phyloP scores from a whole-genome alignment of 805 yeast species.

The Ogataea philodendri region DNA sequence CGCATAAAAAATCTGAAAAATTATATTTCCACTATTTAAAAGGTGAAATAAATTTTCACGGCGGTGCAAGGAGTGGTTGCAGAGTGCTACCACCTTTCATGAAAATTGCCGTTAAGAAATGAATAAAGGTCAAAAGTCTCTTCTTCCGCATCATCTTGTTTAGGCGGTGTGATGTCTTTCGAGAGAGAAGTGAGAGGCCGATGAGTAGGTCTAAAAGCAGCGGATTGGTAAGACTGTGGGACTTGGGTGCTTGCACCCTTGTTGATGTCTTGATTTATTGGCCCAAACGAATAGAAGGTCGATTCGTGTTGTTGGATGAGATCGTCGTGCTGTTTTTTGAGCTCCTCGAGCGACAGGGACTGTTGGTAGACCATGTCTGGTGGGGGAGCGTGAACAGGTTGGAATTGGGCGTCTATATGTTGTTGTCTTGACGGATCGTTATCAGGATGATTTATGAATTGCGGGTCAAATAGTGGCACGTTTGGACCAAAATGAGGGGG shows the following conservation, averaged over 20 bases:
- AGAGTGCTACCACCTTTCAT: slow-evolving; percentile 3
- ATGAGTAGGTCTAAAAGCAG: neutral
- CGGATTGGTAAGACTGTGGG: slow-evolving; percentile 1
- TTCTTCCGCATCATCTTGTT: slow-evolving; percentile 8
- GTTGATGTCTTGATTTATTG: slow-evolving; percentile 3
- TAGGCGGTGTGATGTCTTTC: neutral
- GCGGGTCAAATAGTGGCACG: slow-evolving; percentile 19
- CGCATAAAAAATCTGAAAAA: slow-evolving; percentile 5
- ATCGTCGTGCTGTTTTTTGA: slow-evolving; percentile 24
- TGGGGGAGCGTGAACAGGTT: neutral
- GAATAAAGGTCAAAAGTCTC: slow-evolving; percentile 21
- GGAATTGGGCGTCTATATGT: slow-evolving; percentile 18
- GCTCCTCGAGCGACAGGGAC: slow-evolving; percentile 19
- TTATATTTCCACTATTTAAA: neutral
- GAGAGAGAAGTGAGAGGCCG: slow-evolving; percentile 1
- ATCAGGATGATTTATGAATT: slow-evolving; percentile 9
- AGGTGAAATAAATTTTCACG: slow-evolving; percentile 1
- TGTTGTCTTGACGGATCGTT: slow-evolving; percentile 9
- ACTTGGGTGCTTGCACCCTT: neutral
- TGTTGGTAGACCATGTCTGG: slow-evolving; percentile 1
- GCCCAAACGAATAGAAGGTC: slow-evolving; percentile 17
- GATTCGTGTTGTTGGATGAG: slow-evolving; percentile 19
- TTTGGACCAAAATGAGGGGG: slow-evolving; percentile 4
- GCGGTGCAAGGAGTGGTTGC: slow-evolving; percentile 13
- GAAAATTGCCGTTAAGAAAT: slow-evolving; percentile 17